Evolutionary conservation across 306 rosid genomes (phyloP), one percentile per base, ranked within the genome.

Genomic region (Inga leiocalycina): DNA sequence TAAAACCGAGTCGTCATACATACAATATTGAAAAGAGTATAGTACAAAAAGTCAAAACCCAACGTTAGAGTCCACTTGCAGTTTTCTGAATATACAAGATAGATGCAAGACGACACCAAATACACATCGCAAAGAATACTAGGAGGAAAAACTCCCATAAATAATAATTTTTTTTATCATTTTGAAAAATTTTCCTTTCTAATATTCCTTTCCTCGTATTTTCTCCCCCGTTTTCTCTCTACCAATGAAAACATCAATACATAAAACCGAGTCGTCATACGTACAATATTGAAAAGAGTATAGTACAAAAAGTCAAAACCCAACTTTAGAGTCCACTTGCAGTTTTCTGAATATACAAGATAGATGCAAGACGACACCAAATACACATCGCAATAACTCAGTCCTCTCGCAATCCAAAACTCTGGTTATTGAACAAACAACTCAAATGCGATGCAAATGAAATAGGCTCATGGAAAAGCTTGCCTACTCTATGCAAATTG

Each of bases 401-500:
- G 65, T 76, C 83, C 80, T 81, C 80, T 79, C 82, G 76, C 78
- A 86, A 76, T 37, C n/a, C 77, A 46, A 46, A 84, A 88, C 74
- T 71, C 74, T 32, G 20, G 68, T 54, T 37, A 75, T 54, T 9
- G 32, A 32, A 81, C 32, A 43, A 71, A 71, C 15, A 70, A n/a
- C 30, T 43, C 51, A 45, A 14, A 46, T 45, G 13, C 57, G 13
- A 45, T 72, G 34, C 30, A 62, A 75, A 19, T n/a, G 78, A 79
- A 82, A 51, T 19, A 59, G 70, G 30, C 76, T 34, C 19, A 66
- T 3, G 79, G 81, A 89, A 83, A 46, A 46, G 76, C 83, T 77
- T 74, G 64, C 82, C 71, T 71, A 81, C 78, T 76, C 80, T 54
- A 37, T 41, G 77, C 79, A 81, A 51, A 77, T 78, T 79, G 70